Conservation (phyloP, 225 moss, liverwort and hornwort genomes). For the Pseudisothecium myosuroides region DNA sequence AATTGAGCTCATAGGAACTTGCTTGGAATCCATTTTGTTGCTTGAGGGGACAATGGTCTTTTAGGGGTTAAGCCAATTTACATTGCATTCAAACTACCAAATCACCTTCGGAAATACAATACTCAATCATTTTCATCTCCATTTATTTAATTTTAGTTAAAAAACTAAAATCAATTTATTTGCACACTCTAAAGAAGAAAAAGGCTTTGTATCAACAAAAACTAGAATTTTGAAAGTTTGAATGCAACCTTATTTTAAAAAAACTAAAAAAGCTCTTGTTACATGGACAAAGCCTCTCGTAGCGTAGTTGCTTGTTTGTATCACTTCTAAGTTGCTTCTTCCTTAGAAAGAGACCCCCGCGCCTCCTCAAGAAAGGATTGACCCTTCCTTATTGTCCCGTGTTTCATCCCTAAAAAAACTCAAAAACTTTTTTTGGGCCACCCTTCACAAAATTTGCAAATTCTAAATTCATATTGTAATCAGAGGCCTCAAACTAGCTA, state of each 20-base stretch:
- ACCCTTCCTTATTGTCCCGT: no score
- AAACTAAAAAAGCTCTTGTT: background rate
- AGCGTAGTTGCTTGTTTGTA: background rate
- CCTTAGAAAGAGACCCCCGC: no score
- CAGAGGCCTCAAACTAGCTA: no score
- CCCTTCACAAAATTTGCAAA: no score
- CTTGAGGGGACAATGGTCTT: rapidly evolving
- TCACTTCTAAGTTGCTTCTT: no score
- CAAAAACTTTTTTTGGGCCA: no score
- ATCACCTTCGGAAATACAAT: background rate
- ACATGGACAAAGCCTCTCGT: background rate
- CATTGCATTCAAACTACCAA: background rate
- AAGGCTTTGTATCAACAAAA: background rate
- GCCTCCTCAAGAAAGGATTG: no score
- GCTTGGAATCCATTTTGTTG: no score
- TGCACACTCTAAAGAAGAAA: rapidly evolving
- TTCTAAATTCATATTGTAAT: no score
- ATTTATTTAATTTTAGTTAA: background rate
- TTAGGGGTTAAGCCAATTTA: background rate
- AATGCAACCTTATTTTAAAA: background rate
- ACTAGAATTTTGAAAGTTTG: background rate
- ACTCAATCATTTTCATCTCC: background rate
- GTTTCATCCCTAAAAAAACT: no score
- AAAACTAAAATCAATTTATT: background rate
- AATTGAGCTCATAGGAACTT: no score